Evolutionary conservation across 495 filamentous ascomycete species (phyloP).

Genomic region (Aspergillus carlsbadensis): DNA sequence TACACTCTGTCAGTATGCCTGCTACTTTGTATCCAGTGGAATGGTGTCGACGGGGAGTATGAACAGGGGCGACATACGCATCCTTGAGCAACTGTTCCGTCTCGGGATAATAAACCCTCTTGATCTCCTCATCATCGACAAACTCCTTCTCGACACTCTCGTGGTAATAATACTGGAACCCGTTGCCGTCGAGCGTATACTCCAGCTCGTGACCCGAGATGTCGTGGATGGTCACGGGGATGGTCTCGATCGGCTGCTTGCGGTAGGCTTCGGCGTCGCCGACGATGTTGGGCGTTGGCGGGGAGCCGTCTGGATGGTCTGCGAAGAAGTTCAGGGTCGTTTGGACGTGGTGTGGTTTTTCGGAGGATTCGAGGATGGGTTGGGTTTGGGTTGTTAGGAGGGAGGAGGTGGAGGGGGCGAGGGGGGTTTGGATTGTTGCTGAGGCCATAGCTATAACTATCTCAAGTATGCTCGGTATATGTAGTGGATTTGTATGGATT

Average conservation of each 20-base stretch:
- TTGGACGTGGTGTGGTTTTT: constrained; percentile 48
- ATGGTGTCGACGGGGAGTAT: too few species aligned
- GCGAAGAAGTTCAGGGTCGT: constrained; percentile 61
- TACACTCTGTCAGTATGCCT: too few species aligned
- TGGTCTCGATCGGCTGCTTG: constrained; percentile 33
- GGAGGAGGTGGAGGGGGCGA: constrained; percentile 14
- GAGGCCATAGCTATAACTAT: constrained; percentile 28
- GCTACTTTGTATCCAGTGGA: too few species aligned
- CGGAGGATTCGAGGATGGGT: constrained; percentile 15
- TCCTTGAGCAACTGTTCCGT: constrained; percentile 64
- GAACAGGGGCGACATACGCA: too few species aligned
- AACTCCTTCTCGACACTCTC: constrained; percentile 49
- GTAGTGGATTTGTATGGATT: neutral
- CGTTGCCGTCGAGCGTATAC: constrained; percentile 47
- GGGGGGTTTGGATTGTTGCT: constrained; percentile 38
- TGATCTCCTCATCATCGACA: constrained; percentile 66
- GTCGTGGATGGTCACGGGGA: constrained; percentile 42
- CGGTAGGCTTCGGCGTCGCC: constrained; percentile 50
- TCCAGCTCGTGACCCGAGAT: constrained; percentile 50
- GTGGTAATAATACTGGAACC: constrained; percentile 52
- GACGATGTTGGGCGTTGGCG: constrained; percentile 49
- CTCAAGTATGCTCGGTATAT: neutral
- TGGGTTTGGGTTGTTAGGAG: constrained; percentile 17
- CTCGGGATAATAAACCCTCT: constrained; percentile 64
- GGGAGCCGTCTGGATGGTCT: constrained; percentile 57